Evolutionary conservation across 306 rosid genomes (phyloP).

Genomic region (Begonia peltatifolia): DNA sequence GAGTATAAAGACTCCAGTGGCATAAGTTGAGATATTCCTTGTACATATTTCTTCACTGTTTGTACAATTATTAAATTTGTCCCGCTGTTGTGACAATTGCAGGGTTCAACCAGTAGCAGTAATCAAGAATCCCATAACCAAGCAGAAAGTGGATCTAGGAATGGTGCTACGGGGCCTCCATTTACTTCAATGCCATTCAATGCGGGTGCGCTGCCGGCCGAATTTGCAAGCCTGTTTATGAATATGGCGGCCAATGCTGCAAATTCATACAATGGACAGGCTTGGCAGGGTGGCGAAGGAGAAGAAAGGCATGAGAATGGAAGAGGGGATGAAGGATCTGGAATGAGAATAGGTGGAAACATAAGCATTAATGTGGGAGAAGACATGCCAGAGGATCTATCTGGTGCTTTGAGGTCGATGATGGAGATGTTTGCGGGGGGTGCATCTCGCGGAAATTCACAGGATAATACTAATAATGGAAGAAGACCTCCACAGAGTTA

Average conservation of each 20-base stretch:
- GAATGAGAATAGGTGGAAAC: constrained; percentile 30
- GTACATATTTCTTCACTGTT: too few species aligned
- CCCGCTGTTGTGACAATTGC: background rate
- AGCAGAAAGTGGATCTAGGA: constrained; percentile 34
- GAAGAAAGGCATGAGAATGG: constrained; percentile 19
- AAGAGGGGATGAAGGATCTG: constrained; percentile 20
- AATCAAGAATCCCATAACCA: constrained; percentile 32
- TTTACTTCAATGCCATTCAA: constrained; percentile 41
- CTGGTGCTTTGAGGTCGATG: constrained; percentile 48
- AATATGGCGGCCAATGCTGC: constrained; percentile 35
- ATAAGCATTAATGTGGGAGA: constrained; percentile 41
- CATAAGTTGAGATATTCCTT: too few species aligned
- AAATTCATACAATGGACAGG: constrained; percentile 31
- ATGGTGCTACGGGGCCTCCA: constrained; percentile 28
- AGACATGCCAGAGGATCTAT: constrained; percentile 48
- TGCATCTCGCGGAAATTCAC: constrained; percentile 27
- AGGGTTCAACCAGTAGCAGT: constrained; percentile 23
- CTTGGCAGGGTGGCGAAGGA: constrained; percentile 26
- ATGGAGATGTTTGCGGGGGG: constrained; percentile 60
- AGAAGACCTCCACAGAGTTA: constrained; percentile 44
- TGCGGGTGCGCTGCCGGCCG: constrained; percentile 18
- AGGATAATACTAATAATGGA: constrained; percentile 21
- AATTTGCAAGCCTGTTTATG: constrained; percentile 51
- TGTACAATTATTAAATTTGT: too few species aligned
- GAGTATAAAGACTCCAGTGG: too few species aligned